These are phyloP conservation scores for Tylopilus sp. DNA, from an alignment of 1,284 basidiomycete genomes.

Conservation along the genomic window DNA sequence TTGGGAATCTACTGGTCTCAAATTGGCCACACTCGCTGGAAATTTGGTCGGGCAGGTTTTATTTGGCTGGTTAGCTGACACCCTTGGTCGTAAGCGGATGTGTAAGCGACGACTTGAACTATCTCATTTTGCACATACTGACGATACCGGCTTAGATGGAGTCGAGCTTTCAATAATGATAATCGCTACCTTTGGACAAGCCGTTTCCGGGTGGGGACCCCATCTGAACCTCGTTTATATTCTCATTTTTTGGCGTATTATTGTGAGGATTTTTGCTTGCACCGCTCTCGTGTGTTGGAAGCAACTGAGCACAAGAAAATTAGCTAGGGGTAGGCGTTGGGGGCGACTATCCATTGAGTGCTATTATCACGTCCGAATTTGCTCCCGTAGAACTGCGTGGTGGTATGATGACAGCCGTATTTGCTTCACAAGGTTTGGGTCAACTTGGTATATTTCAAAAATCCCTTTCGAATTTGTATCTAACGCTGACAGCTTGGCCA, in stretches of 20 bases:
- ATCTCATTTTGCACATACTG: neutral
- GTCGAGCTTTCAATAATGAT: constrained; percentile 66
- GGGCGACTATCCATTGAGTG: constrained; percentile 62
- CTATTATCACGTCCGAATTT: constrained; percentile 66
- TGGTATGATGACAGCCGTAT: constrained; percentile 64
- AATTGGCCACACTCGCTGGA: constrained; percentile 74
- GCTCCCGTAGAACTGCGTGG: constrained; percentile 66
- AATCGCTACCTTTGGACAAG: constrained; percentile 57
- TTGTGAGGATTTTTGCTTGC: constrained; percentile 39
- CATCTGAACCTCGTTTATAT: constrained; percentile 66
- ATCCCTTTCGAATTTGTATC: constrained; percentile 23
- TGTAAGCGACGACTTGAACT: constrained; percentile 13
- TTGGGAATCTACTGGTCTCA: constrained; percentile 78
- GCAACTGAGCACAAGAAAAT: constrained; percentile 18
- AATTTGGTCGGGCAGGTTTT: constrained; percentile 69
- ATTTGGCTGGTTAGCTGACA: constrained; percentile 66
- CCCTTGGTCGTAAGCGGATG: constrained; percentile 58
- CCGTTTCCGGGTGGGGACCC: constrained; percentile 58
- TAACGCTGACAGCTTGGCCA: constrained; percentile 24
- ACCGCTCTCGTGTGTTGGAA: constrained; percentile 1
- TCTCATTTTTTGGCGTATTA: constrained; percentile 65
- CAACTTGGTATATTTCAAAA: constrained; percentile 51
- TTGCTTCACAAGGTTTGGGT: constrained; percentile 64
- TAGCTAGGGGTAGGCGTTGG: constrained; percentile 65
- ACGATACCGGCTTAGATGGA: constrained; percentile 54